Conservation (phyloP, 495 filamentous ascomycete genomes). For the Opeltia flavorubescens region DNA sequence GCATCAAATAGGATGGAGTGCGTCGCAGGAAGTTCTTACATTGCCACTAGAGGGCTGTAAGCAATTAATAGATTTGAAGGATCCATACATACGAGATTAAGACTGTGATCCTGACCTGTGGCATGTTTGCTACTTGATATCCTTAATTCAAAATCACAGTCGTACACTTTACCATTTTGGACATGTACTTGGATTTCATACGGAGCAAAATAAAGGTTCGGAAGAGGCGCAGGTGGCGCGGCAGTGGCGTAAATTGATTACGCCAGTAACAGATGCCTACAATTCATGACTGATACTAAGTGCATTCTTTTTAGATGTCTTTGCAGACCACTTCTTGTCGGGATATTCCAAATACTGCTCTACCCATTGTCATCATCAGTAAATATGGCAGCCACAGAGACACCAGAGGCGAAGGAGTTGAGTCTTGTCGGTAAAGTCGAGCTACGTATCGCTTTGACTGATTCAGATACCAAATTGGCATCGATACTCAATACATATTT, state of each 20-base stretch:
- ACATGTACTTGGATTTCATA: too few relatives aligned
- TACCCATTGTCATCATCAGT: too few relatives aligned
- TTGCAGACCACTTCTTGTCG: too few relatives aligned
- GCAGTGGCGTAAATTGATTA: neutral
- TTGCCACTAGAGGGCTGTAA: neutral
- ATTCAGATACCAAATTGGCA: slow-evolving; percentile 70
- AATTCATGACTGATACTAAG: neutral
- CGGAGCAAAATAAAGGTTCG: too few relatives aligned
- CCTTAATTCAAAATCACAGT: too few relatives aligned
- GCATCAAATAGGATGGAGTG: too few relatives aligned
- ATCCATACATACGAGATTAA: neutral
- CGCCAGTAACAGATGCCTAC: neutral
- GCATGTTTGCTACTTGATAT: too few relatives aligned
- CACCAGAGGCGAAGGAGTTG: slow-evolving; percentile 58
- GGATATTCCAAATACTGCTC: too few relatives aligned
- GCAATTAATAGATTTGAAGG: neutral
- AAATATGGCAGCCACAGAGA: neutral
- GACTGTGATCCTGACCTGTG: neutral
- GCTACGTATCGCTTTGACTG: slow-evolving; percentile 72
- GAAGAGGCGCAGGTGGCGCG: too few relatives aligned
- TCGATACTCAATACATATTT: slow-evolving; percentile 63
- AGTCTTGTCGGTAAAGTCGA: slow-evolving; percentile 81
- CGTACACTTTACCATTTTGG: too few relatives aligned
- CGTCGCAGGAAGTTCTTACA: neutral
- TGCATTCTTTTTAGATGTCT: too few relatives aligned